These are phyloP conservation scores for Colletotrichum caudatum DNA, from an alignment of 2,329 filamentous ascomycete genomes.

Conservation along the genomic window DNA sequence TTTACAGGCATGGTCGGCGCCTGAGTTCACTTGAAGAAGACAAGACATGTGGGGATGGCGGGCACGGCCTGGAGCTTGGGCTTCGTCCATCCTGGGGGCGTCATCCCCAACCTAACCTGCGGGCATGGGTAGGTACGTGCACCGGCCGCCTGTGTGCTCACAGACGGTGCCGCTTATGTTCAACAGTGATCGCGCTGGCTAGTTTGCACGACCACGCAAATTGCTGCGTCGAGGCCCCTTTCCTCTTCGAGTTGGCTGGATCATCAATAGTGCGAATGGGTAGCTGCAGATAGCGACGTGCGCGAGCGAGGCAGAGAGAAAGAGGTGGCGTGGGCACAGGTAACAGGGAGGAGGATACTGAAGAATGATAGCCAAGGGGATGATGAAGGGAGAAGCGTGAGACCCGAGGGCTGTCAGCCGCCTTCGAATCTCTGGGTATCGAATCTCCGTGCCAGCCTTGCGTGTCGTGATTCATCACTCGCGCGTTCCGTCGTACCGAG, in stretches of 20 bases:
- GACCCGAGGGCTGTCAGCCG: neutral
- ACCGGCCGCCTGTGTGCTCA: slow-evolving; percentile 36
- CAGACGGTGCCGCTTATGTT: slow-evolving; percentile 20
- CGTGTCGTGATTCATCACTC: neutral
- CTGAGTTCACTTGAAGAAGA: slow-evolving; percentile 33
- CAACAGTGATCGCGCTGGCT: slow-evolving; percentile 12
- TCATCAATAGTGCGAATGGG: slow-evolving; percentile 1
- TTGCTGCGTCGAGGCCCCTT: slow-evolving; percentile 8
- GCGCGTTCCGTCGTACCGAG: slow-evolving; percentile 9
- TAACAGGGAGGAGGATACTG: neutral
- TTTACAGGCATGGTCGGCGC: slow-evolving; percentile 28
- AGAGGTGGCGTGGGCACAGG: neutral
- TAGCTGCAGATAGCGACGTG: neutral
- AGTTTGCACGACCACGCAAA: slow-evolving; percentile 21
- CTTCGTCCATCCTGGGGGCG: slow-evolving; percentile 27
- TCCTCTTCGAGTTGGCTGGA: neutral
- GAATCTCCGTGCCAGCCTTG: neutral
- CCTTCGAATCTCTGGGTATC: neutral
- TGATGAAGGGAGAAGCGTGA: neutral
- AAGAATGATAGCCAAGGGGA: neutral
- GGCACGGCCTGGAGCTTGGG: slow-evolving; percentile 39
- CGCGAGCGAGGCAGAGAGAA: neutral
- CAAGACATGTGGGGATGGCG: slow-evolving; percentile 35
- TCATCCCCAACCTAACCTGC: slow-evolving; percentile 22
- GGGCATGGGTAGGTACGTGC: slow-evolving; percentile 28